Evolutionary conservation across 2,329 filamentous ascomycete species (phyloP).

Genomic region (Calonectria pauciramosa): DNA sequence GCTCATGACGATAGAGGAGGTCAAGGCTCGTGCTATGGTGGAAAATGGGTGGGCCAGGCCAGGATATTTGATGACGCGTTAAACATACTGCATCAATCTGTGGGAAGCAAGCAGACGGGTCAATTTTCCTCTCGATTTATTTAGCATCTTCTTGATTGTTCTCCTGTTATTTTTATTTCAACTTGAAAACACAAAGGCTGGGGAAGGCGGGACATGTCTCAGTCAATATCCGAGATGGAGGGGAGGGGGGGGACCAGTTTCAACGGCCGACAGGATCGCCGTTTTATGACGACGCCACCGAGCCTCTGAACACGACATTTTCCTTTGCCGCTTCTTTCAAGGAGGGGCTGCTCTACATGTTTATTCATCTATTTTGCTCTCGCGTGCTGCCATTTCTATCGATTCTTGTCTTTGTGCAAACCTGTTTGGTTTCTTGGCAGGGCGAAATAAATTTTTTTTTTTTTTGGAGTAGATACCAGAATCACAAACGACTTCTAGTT

Average conservation of each 20-base stretch:
- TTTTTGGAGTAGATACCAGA: constrained; percentile 31
- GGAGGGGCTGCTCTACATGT: not conserved
- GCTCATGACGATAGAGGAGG: not conserved
- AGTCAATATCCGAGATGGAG: not conserved
- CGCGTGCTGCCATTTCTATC: constrained; percentile 8
- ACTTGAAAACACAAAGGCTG: constrained; percentile 2
- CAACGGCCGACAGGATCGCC: constrained; percentile 35
- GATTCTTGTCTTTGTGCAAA: not conserved
- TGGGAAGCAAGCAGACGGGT: constrained; percentile 10
- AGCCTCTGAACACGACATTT: not conserved
- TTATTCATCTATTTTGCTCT: constrained; percentile 7
- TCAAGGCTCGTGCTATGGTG: constrained; percentile 3
- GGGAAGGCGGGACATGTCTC: not conserved
- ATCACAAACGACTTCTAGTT: constrained; percentile 22
- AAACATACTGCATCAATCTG: constrained; percentile 10
- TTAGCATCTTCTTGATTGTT: constrained; percentile 7
- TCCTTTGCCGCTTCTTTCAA: not conserved
- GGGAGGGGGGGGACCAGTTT: not conserved
- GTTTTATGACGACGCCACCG: constrained; percentile 16
- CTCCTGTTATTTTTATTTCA: constrained; percentile 7
- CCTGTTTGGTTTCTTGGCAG: not conserved
- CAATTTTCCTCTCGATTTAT: constrained; percentile 4
- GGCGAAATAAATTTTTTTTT: not conserved
- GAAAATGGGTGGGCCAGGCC: constrained; percentile 1
- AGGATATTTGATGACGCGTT: constrained; percentile 14